Conservation (phyloP, 257 asterid genomes). For the Solanum chiquidenum region DNA sequence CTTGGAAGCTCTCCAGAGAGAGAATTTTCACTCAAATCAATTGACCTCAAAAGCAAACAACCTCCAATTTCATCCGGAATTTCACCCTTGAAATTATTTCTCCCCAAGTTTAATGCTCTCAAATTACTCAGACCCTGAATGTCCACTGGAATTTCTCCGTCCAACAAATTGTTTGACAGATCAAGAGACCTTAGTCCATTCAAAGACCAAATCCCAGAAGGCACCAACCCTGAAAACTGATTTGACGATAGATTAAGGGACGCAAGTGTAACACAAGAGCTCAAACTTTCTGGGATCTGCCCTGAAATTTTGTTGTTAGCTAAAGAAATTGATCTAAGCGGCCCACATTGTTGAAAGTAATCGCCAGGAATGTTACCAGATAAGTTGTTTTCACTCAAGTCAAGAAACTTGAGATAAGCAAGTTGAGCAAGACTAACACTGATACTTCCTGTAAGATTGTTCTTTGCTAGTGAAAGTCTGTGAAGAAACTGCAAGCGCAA, state of each 20-base stretch:
- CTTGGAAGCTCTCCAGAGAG: slow-evolving; percentile 56
- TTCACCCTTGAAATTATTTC: slow-evolving; percentile 45
- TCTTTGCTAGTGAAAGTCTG: slow-evolving; percentile 58
- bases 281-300: slow-evolving; percentile 59
- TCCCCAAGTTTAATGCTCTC: slow-evolving; percentile 45
- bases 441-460: slow-evolving; percentile 68
- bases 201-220: slow-evolving; percentile 63
- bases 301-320: slow-evolving; percentile 67
- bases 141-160: slow-evolving; percentile 52
- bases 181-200: slow-evolving; percentile 64
- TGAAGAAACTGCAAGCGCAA: slow-evolving; percentile 66
- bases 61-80: slow-evolving; percentile 63
- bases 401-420: slow-evolving; percentile 51
- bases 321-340: slow-evolving; percentile 61
- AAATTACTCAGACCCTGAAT: slow-evolving; percentile 46
- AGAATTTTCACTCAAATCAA: slow-evolving; percentile 58
- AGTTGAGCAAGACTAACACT: slow-evolving; percentile 65
- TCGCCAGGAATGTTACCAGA: slow-evolving; percentile 52
- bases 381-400: slow-evolving; percentile 67
- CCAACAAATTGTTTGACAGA: slow-evolving; percentile 59
- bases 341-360: slow-evolving; percentile 75
- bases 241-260: slow-evolving; percentile 63
- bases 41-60: slow-evolving; percentile 46
- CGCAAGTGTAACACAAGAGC: slow-evolving; percentile 63
- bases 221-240: slow-evolving; percentile 64